These are phyloP conservation scores for Physcomitrellopsis africana DNA, from an alignment of 225 moss, liverwort and hornwort species.

Conservation along the genomic window DNA sequence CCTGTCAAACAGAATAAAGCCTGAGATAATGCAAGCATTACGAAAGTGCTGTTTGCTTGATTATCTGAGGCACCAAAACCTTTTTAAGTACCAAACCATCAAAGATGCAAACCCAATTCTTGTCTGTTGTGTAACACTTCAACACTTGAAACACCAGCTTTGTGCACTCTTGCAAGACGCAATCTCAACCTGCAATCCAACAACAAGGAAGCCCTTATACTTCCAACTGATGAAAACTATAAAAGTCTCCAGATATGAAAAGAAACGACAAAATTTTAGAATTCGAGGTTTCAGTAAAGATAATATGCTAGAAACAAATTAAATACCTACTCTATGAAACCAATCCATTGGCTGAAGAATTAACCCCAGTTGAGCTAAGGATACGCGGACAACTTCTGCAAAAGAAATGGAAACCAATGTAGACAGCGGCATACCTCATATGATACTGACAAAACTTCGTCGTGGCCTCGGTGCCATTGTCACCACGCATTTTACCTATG, in stretches of 20 bases:
- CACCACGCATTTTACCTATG: background rate
- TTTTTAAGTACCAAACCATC: background rate
- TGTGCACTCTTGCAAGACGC: background rate
- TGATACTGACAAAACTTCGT: constrained; percentile 20
- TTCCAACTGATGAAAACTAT: background rate
- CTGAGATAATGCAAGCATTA: background rate
- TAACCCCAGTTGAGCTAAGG: constrained; percentile 10
- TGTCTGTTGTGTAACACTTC: constrained; percentile 9
- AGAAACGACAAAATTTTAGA: too few relatives aligned
- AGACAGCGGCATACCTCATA: constrained; percentile 20
- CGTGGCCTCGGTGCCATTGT: constrained; percentile 2
- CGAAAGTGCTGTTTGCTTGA: background rate
- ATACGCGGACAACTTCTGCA: background rate
- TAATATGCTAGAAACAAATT: background rate
- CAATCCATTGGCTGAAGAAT: constrained; percentile 2
- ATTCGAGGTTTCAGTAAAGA: background rate
- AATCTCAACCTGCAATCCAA: constrained; percentile 21
- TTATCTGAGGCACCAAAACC: constrained; percentile 2
- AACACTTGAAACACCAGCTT: constrained; percentile 16
- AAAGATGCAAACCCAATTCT: constrained; percentile 6
- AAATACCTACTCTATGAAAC: constrained; percentile 20
- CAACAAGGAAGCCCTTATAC: background rate
- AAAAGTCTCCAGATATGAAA: background rate
- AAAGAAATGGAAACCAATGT: constrained; percentile 6
- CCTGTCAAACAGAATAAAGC: background rate